Evolutionary conservation across 2,329 filamentous ascomycete genomes (phyloP).

Genomic region (Parastagonospora nodorum): DNA sequence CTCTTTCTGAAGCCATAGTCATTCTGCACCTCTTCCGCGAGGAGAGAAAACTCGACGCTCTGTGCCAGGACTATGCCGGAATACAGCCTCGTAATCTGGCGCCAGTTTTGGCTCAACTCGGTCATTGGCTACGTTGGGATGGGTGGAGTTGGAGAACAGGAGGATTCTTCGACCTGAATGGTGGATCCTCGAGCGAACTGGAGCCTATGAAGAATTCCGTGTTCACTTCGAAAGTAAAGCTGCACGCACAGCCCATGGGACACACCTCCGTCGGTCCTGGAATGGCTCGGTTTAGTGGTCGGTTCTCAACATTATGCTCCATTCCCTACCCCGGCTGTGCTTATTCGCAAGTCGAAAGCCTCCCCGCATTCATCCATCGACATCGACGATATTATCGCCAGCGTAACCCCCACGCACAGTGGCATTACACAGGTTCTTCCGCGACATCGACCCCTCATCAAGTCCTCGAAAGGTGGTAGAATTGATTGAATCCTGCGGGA

Average conservation of each 20-base stretch:
- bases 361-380: slow-evolving; percentile 45
- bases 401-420: slow-evolving; percentile 59
- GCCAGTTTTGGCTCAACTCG: slow-evolving; percentile 80
- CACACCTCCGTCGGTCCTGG: slow-evolving; percentile 63
- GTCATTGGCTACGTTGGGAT: slow-evolving; percentile 78
- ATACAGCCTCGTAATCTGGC: slow-evolving; percentile 61
- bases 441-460: slow-evolving; percentile 45
- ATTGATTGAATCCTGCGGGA: slow-evolving; percentile 71
- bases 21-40: slow-evolving; percentile 86
- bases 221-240: slow-evolving; percentile 28
- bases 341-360: slow-evolving; percentile 44
- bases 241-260: slow-evolving; percentile 45
- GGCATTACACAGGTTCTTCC: slow-evolving; percentile 72
- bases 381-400: slow-evolving; percentile 41
- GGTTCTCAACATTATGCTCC: slow-evolving; percentile 35
- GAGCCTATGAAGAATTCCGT: slow-evolving; percentile 61
- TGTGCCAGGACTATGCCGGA: slow-evolving; percentile 55
- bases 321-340: slow-evolving; percentile 45
- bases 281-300: slow-evolving; percentile 50
- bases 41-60: slow-evolving; percentile 80
- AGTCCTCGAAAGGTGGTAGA: slow-evolving; percentile 69
- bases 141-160: slow-evolving; percentile 61
- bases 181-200: slow-evolving; percentile 59
- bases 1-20: slow-evolving; percentile 69
- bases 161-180: slow-evolving; percentile 65